Evolutionary conservation across 768 basidiomycete species (phyloP), one percentile per base, ranked within the genome.

Genomic region (Suillus cothurnatus): DNA sequence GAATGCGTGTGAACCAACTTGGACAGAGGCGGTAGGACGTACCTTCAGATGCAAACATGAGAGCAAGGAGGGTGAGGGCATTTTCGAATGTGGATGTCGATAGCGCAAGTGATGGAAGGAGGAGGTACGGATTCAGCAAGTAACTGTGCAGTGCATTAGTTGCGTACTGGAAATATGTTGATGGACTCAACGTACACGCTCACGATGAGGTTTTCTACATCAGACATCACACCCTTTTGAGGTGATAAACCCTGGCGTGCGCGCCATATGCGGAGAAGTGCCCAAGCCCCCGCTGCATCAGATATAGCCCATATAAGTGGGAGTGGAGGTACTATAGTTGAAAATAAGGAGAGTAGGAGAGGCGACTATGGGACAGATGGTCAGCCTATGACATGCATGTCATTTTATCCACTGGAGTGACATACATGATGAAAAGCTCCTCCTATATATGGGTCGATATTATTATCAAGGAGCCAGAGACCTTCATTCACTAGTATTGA

Each of bases 41-140:
- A 91, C 94, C 86, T 81, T 84, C 78, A 41, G 86, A 81, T 1
- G 92, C 93, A 69, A 88, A 89, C 81, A 88, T 85, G 47, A 97
- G 74, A 5, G 89, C 71, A 1, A 90, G 69, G 2, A 97, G 80
- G 36, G 87, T 78, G 7, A 93, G 75, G 1, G 88, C 81, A 73
- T 93, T 97, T 71, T 97, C 93, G 19, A 98, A 80, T 2, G 88
- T 85, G 0, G 94, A 91, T 0, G 93, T 93, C 0, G 96, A 96
- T 14, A 88, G 80, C 0, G 94, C 92, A 8, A 97, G 80, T 36
- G 88, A 89, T 0, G 95, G 87, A 2, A 95, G 80, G 63, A 97
- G 75, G 9, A 92, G 77, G 74, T 97, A 97, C 3, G 97, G 97
- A 70, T 99, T 97, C 59, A 97, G 75, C 23, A 97, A 85, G 77